A percentile compares a stretch with the other conserved stretches of the same genome.
phyloP scores from a whole-genome alignment of 2,329 filamentous ascomycete species.

The Blumeria graminis region DNA sequence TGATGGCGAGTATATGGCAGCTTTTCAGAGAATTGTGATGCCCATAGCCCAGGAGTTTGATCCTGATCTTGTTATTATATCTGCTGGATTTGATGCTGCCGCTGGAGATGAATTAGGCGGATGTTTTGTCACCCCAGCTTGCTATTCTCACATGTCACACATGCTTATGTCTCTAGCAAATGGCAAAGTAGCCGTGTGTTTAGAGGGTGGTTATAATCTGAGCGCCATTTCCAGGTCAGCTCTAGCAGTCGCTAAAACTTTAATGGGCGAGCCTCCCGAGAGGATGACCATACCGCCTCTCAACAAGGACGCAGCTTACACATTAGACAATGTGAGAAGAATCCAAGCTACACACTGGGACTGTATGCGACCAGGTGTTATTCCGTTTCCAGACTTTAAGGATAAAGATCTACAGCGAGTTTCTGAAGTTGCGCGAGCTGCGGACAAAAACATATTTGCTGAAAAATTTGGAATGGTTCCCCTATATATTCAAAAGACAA shows the following conservation, averaged over 20 bases:
- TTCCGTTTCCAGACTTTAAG: slow-evolving; percentile 27
- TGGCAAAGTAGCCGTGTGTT: slow-evolving; percentile 73
- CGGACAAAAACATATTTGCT: slow-evolving; percentile 47
- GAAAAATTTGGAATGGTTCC: slow-evolving; percentile 56
- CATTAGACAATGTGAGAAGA: slow-evolving; percentile 33
- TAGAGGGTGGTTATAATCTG: slow-evolving; percentile 92
- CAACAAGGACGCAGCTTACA: slow-evolving; percentile 29
- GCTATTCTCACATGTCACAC: slow-evolving; percentile 96
- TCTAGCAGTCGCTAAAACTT: slow-evolving; percentile 66
- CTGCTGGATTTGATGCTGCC: slow-evolving; percentile 87
- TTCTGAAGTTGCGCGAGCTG: slow-evolving; percentile 57
- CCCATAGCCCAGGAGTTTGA: slow-evolving; percentile 84
- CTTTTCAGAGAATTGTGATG: slow-evolving; percentile 91
- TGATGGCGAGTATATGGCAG: slow-evolving; percentile 88
- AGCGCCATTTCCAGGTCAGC: slow-evolving; percentile 81
- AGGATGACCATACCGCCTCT: slow-evolving; percentile 31
- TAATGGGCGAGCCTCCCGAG: slow-evolving; percentile 84
- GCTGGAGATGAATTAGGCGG: slow-evolving; percentile 80
- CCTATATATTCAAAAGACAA: slow-evolving; percentile 53
- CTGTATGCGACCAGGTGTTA: slow-evolving; percentile 51
- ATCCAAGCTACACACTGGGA: slow-evolving; percentile 57
- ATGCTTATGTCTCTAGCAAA: slow-evolving; percentile 91
- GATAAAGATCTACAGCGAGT: slow-evolving; percentile 35
- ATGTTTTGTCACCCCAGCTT: slow-evolving; percentile 73
- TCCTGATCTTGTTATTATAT: slow-evolving; percentile 84